These are phyloP conservation scores for Ophiostoma tasmaniense DNA, from an alignment of 2,329 filamentous ascomycete species.

Conservation along the genomic window DNA sequence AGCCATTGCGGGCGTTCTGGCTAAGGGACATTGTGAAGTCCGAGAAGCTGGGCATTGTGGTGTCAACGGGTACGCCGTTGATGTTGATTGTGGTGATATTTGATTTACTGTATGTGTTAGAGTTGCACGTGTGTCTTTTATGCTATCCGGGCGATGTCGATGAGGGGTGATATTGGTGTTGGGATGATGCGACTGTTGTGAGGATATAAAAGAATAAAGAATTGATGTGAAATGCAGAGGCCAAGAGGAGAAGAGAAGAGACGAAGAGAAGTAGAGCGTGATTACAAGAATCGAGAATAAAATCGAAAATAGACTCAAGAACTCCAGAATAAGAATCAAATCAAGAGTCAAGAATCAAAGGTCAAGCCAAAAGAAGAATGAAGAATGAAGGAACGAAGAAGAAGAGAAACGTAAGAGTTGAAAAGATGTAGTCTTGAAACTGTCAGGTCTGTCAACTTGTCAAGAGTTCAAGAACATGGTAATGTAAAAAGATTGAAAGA, in stretches of 20 bases:
- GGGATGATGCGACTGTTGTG: background rate
- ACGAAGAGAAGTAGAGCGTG: background rate
- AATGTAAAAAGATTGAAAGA: background rate
- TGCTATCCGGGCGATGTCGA: background rate
- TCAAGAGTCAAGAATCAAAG: background rate
- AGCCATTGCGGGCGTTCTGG: background rate
- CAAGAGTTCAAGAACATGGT: background rate
- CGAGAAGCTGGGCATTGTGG: background rate
- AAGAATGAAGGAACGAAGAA: background rate
- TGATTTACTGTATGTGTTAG: no score
- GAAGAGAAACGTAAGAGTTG: background rate
- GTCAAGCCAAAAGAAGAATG: conserved; percentile 1
- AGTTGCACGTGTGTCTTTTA: no score
- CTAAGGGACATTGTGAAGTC: background rate
- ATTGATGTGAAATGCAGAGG: background rate
- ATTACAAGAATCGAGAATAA: background rate
- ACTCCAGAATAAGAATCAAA: background rate
- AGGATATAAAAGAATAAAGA: background rate
- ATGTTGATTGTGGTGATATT: no score
- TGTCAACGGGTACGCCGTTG: background rate
- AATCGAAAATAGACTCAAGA: background rate
- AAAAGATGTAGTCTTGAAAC: background rate
- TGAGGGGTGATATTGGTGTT: background rate
- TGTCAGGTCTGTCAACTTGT: background rate
- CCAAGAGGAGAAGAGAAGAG: background rate